Base-by-base conservation (phyloP, 805 yeast genomes). In the Yarrowia hollandica region DNA sequence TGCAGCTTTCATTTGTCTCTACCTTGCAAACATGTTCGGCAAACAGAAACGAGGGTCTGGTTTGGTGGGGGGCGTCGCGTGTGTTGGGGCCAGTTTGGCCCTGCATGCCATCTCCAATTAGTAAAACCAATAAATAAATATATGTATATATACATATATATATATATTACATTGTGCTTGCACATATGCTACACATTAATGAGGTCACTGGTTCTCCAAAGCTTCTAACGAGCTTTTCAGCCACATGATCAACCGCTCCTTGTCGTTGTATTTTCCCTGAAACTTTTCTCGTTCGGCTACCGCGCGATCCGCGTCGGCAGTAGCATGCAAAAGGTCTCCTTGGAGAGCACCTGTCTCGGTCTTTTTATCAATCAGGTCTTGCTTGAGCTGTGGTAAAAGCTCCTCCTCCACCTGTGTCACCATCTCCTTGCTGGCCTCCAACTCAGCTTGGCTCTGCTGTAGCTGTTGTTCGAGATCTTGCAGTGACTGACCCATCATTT, bases 241-340 rank as follows among this genome's bases (percentile, higher is more conserved):
- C 52, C 59, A 54, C 15, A 54, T 7, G 5, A 38, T 37, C 35
- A 37, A 14, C 26, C 35, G 16, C 55, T 54, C 59, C 34, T 39
- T 54, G 19, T 54, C 60, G 14, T 48, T 56, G 16, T 41, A 26
- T 19, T 55, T 30, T 14, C 60, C 60, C 23, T 59, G 35, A 7
- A 25, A 11, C 33, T 21, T 57, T 12, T 59, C 61, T 9, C 60
- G 23, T 18, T 59, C 61, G 2, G 30, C 61, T 3, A 44, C 61
- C 11, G 52, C 61, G 15, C 39, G 14, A 31, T 48, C 55, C n/a
- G 55, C 55, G 10, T 48, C 39, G 0, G 39, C 39, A 1, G 55
- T 48, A n/a, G 55, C 55, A 5, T 48, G 38, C 15, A 48, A 14
- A 6, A 48, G 12, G 5, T 48, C 55, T 1, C 55, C 44, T 25